These are phyloP conservation scores for Xylariaceae sp. DNA, from an alignment of 2,329 filamentous ascomycete genomes.

Conservation along the genomic window DNA sequence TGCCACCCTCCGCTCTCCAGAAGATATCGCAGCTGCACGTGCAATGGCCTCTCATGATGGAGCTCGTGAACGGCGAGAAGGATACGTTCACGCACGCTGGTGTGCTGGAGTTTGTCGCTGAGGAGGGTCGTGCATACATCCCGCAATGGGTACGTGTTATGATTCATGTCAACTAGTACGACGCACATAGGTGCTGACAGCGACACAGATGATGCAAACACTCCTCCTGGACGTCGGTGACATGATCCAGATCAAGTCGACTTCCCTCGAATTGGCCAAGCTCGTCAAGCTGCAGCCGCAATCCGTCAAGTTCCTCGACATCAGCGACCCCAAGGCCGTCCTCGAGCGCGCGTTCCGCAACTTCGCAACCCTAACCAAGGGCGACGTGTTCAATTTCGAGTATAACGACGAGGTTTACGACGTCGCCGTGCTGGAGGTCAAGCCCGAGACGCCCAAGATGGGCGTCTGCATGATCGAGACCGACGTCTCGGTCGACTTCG, in stretches of 20 bases:
- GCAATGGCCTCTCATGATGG: constrained; percentile 94
- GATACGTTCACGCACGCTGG: constrained; percentile 82
- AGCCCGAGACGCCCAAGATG: constrained; percentile 76
- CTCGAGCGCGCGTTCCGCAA: constrained; percentile 94
- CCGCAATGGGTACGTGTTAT: constrained; percentile 73
- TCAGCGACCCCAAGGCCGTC: constrained; percentile 94
- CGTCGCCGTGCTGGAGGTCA: constrained; percentile 88
- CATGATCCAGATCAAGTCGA: constrained; percentile 90
- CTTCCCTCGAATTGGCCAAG: constrained; percentile 80
- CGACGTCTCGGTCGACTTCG: constrained; percentile 94
- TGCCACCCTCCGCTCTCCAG: constrained; percentile 93
- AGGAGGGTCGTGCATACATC: constrained; percentile 93
- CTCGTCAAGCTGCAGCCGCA: constrained; percentile 97
- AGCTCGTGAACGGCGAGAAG: constrained; percentile 83
- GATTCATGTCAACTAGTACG: background rate
- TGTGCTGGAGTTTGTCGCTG: constrained; percentile 94
- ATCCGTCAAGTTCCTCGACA: constrained; percentile 88
- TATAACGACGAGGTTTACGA: constrained; percentile 95
- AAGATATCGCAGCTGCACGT: constrained; percentile 95
- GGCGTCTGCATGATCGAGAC: constrained; percentile 94
- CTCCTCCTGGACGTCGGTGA: constrained; percentile 86
- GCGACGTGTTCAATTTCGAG: constrained; percentile 90
- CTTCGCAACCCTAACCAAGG: constrained; percentile 88
- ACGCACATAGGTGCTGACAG: constrained; percentile 16
- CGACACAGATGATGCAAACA: constrained; percentile 79